These are phyloP conservation scores for Plasmodium ovale DNA, from an alignment of 169 alveolate genomes.

Conservation along the genomic window DNA sequence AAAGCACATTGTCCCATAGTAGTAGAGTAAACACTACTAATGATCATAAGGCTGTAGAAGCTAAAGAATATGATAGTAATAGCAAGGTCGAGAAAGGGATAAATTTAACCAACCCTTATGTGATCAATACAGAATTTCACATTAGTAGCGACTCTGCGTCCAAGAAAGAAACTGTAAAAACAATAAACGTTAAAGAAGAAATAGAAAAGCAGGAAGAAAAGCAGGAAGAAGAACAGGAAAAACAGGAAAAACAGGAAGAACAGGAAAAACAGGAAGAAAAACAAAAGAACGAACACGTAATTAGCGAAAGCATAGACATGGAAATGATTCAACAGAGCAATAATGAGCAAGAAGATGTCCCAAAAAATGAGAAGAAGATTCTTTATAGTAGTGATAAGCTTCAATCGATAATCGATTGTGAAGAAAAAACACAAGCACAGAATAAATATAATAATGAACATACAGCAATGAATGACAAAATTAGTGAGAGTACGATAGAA, in stretches of 20 bases:
- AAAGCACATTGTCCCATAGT: slow-evolving; percentile 2
- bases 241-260: neutral
- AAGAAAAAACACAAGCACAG: slow-evolving; percentile 13
- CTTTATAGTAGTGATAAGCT: neutral
- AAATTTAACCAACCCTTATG: no score
- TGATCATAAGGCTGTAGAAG: no score
- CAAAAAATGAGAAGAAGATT: neutral
- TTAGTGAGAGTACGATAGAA: slow-evolving; percentile 29
- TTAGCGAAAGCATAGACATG: no score
- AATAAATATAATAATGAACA: neutral
- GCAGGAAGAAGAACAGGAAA: neutral
- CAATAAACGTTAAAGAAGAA: no score
- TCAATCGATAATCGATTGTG: neutral
- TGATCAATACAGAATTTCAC: no score
- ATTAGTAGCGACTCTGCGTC: no score
- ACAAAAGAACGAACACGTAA: neutral
- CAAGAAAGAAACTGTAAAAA: no score
- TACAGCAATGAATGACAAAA: slow-evolving; percentile 3
- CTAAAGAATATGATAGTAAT: no score
- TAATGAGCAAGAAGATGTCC: no score
- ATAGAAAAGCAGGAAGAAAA: neutral
- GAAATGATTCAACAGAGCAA: no score
- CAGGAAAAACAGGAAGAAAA: neutral
- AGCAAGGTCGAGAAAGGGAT: no score
- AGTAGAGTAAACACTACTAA: no score